Evolutionary conservation across 1,284 basidiomycete species (phyloP).

Genomic region (Naganishia sp.): DNA sequence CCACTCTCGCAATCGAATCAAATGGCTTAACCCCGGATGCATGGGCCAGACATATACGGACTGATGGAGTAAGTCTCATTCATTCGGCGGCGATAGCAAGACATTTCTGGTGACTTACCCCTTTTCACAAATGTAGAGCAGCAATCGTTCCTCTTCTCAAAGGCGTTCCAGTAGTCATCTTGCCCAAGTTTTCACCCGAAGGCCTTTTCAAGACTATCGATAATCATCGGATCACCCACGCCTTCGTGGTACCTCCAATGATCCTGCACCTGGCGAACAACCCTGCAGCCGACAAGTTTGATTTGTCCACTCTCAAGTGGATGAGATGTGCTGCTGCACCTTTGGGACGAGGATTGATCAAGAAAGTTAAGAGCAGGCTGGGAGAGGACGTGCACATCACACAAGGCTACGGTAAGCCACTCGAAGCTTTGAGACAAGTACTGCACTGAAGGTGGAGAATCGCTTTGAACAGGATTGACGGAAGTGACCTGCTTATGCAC

Average conservation of each 20-base stretch:
- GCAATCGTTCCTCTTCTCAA: constrained; percentile 34
- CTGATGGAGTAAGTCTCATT: constrained; percentile 27
- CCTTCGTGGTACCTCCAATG: constrained; percentile 80
- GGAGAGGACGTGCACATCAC: constrained; percentile 12
- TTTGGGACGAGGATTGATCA: constrained; percentile 63
- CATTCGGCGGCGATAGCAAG: too few relatives aligned
- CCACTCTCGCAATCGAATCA: not conserved
- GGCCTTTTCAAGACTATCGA: constrained; percentile 69
- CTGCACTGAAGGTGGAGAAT: not conserved
- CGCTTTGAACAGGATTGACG: constrained; percentile 46
- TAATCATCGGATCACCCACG: constrained; percentile 64
- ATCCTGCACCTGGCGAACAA: constrained; percentile 60
- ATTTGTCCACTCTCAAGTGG: constrained; percentile 64
- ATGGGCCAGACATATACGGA: constrained; percentile 55
- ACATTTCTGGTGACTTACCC: too few relatives aligned
- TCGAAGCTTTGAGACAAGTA: not conserved
- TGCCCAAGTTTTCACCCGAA: constrained; percentile 62
- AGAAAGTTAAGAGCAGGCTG: constrained; percentile 29
- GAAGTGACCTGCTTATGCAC: constrained; percentile 56
- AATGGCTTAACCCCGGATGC: not conserved
- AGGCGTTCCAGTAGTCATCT: constrained; percentile 66
- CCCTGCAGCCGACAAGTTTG: constrained; percentile 67
- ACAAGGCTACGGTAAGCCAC: constrained; percentile 31
- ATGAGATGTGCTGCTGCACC: constrained; percentile 81
- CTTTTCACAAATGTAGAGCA: too few relatives aligned